Evolutionary conservation across 768 basidiomycete species (phyloP).

Genomic region (Boletus rubroflammeus): DNA sequence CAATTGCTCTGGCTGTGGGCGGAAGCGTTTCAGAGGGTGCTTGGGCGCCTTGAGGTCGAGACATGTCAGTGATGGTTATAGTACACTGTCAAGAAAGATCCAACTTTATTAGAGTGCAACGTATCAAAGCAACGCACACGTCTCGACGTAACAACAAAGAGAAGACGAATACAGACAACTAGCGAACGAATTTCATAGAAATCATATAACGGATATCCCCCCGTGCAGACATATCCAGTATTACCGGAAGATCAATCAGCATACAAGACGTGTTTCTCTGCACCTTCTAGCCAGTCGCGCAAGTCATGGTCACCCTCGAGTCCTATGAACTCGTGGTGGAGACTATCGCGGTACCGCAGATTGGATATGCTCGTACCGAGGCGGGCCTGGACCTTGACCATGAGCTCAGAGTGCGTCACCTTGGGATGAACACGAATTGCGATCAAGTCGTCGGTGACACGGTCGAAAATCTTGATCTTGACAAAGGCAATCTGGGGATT

Average conservation of each 20-base stretch:
- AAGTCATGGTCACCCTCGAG: conserved; percentile 63
- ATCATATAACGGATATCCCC: conserved; percentile 25
- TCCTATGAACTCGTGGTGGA: conserved; percentile 59
- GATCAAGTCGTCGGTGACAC: conserved; percentile 89
- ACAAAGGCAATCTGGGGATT: conserved; percentile 86
- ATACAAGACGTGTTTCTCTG: conserved; percentile 81
- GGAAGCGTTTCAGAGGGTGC: conserved; percentile 61
- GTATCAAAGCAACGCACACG: background rate
- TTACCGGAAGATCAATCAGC: conserved; percentile 49
- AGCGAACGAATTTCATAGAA: conserved; percentile 23
- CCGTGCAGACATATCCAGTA: conserved; percentile 7
- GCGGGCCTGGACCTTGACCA: conserved; percentile 88
- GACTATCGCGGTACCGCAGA: conserved; percentile 74
- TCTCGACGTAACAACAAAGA: background rate
- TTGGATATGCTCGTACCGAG: conserved; percentile 69
- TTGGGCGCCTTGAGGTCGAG: conserved; percentile 34
- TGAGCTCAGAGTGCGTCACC: conserved; percentile 80
- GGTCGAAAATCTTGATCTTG: conserved; percentile 98
- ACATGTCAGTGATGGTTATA: conserved; percentile 30
- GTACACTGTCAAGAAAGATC: background rate
- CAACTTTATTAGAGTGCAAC: conserved; percentile 12
- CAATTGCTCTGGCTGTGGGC: conserved; percentile 82
- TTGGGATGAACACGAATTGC: conserved; percentile 95
- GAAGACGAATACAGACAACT: conserved; percentile 6
- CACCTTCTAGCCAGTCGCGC: conserved; percentile 68